Base-by-base conservation (phyloP, 768 basidiomycete species). In the Auricularia auricula-judae region DNA sequence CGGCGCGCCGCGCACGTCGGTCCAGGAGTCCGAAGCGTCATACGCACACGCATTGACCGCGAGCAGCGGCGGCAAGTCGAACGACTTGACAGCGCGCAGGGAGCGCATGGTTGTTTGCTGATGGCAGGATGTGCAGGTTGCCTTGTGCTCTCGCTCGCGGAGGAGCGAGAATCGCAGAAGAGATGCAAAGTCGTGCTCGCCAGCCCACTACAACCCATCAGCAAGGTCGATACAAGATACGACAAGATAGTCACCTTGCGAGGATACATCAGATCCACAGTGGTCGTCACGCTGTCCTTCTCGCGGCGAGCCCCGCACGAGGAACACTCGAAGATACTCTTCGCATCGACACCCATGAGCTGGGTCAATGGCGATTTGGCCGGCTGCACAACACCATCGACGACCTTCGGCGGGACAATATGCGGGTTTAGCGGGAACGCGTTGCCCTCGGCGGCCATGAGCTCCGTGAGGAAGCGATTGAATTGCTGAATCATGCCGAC, bases 401-500 rank as follows among this genome's bases (percentile, higher is more conserved):
- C 61, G 61, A 71, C 63, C 42, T 71, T 62, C n/a, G 71, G 72
- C 68, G 74, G 80, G 64, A 83, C 69, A 18, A 88, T 68, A 18
- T 70, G 65, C 1, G 84, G 86, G 67, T 89, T 91, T 54, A 82
- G 74, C 29, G 84, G 83, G 69, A 81, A 84, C 29, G 74, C 73
- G 56, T 59, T 88, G 3, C 87, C 87, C 74, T 94, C 92, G 3
- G 82, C 80, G 65, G 82, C 85, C 68, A 98, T 80, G 62, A 88
- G 87, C 66, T 98, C 94, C 62, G 98, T 75, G 44, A 97, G 80
- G 78, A 97, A 98, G 23, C 96, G 86, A 73, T 98, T 93, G 79
- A 98, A 98, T 16, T 85, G 84, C 74, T 98, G 97, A 51, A 98
- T 98, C 77, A 92, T 88, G 62, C 89, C 85, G 0, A 86, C 87